Percentiles rank a stretch among this genome's conserved stretches.
phyloP scores from a whole-genome alignment of 805 yeast species.

The Candida insectalens region DNA sequence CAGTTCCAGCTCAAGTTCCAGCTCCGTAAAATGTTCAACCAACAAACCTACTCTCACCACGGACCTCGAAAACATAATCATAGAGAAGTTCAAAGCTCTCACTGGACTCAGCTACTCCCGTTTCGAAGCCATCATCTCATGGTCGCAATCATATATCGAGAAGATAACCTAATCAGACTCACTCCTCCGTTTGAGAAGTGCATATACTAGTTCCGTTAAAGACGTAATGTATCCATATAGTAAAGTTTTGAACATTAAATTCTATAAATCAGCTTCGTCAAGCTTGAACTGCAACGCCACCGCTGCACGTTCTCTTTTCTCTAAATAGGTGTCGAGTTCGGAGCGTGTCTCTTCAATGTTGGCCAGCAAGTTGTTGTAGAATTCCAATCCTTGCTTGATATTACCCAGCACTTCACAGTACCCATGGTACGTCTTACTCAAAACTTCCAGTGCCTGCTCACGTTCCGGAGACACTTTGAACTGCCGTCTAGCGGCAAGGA shows the following conservation, averaged over 20 bases:
- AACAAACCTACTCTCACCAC: too few species aligned
- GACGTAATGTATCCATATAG: too few species aligned
- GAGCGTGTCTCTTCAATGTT: not conserved
- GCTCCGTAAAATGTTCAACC: too few species aligned
- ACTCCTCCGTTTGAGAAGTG: too few species aligned
- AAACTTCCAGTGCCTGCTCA: constrained; percentile 37
- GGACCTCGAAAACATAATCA: too few species aligned
- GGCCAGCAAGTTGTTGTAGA: constrained; percentile 49
- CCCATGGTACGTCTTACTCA: constrained; percentile 40
- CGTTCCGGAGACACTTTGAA: constrained; percentile 26
- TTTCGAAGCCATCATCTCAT: too few species aligned
- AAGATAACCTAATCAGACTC: too few species aligned
- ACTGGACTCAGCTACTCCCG: too few species aligned
- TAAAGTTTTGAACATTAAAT: not conserved
- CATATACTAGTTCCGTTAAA: too few species aligned
- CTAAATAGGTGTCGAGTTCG: constrained; percentile 1
- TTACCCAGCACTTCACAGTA: constrained; percentile 50
- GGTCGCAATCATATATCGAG: too few species aligned
- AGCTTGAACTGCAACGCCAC: not conserved
- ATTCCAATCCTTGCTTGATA: constrained; percentile 57
- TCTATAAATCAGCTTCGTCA: constrained; percentile 2
- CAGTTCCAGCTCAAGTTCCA: too few species aligned
- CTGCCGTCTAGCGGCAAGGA: constrained; percentile 26
- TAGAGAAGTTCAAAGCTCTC: too few species aligned
- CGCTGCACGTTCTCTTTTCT: constrained; percentile 12